These are phyloP conservation scores for Alisma plantagoaquatica DNA, from an alignment of 106 monocot genomes.

Conservation along the genomic window DNA sequence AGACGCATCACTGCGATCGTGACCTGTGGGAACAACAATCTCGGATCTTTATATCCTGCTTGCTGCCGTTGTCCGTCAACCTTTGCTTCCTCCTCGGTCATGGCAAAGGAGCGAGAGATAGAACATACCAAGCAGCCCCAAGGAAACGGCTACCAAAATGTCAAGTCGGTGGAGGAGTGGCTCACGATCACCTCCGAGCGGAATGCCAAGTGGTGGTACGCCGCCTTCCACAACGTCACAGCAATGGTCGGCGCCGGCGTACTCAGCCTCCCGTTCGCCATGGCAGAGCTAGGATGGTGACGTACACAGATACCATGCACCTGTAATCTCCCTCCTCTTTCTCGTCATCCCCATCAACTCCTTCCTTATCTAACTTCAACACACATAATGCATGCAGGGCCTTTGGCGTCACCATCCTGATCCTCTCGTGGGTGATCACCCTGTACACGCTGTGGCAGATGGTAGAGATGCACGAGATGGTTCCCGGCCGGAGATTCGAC, in stretches of 20 bases:
- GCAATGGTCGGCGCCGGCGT: slow-evolving; percentile 22
- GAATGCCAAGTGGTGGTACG: slow-evolving; percentile 29
- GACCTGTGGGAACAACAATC: too few species aligned
- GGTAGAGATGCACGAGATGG: slow-evolving; percentile 87
- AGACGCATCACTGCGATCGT: too few species aligned
- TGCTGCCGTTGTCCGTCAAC: too few species aligned
- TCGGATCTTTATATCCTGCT: too few species aligned
- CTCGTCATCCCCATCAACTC: background rate
- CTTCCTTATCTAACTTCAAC: background rate
- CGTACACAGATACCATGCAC: too few species aligned
- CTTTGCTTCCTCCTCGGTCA: too few species aligned
- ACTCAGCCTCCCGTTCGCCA: slow-evolving; percentile 19
- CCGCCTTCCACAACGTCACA: slow-evolving; percentile 29
- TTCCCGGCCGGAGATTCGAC: slow-evolving; percentile 57
- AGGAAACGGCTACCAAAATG: too few species aligned
- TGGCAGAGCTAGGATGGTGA: slow-evolving; percentile 18
- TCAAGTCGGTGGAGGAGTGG: slow-evolving; percentile 13
- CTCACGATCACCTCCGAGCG: slow-evolving; percentile 18
- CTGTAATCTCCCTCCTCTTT: background rate
- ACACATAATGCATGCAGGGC: slow-evolving; percentile 29
- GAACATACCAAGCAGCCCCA: too few species aligned
- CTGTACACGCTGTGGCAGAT: slow-evolving; percentile 74
- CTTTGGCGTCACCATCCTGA: slow-evolving; percentile 37
- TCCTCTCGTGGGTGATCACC: slow-evolving; percentile 60
- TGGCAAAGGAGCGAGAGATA: too few species aligned